Conservation (phyloP, 257 asterid species). For the Catharanthus roseus region DNA sequence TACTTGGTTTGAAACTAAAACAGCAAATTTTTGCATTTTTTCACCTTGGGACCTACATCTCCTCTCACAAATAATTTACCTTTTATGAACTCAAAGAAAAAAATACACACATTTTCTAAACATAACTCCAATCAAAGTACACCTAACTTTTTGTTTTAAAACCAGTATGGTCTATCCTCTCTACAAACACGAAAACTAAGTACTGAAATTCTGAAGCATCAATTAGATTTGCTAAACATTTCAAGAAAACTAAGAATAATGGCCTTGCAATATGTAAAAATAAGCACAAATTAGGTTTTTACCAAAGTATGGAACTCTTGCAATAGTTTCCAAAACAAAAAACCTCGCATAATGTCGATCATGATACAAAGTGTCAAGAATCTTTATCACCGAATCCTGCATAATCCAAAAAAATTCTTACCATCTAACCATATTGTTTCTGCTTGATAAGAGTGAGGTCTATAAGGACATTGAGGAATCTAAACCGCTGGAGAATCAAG, state of each 20-base stretch:
- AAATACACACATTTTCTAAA: too few relatives aligned
- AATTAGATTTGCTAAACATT: neutral
- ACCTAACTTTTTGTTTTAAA: neutral
- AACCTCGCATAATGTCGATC: conserved; percentile 88
- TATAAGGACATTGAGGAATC: neutral
- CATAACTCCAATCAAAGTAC: too few relatives aligned
- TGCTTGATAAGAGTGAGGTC: neutral
- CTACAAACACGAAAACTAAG: neutral
- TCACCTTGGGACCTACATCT: too few relatives aligned
- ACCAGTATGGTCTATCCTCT: neutral
- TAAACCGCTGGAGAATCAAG: neutral
- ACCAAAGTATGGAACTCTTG: conserved; percentile 99
- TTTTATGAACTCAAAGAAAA: too few relatives aligned
- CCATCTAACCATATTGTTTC: neutral
- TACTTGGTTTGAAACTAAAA: too few relatives aligned
- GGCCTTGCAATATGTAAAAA: neutral
- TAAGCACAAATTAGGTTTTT: conserved; percentile 27
- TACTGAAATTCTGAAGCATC: neutral
- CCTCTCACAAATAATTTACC: too few relatives aligned
- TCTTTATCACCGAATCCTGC: conserved; percentile 89
- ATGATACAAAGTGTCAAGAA: conserved; percentile 75
- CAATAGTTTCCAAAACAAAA: conserved; percentile 93
- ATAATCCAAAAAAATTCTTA: conserved; percentile 21
- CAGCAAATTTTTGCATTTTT: too few relatives aligned
- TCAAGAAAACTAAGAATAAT: neutral